Base-by-base conservation (phyloP, 441 rosid species). In the Populus hybrid region DNA sequence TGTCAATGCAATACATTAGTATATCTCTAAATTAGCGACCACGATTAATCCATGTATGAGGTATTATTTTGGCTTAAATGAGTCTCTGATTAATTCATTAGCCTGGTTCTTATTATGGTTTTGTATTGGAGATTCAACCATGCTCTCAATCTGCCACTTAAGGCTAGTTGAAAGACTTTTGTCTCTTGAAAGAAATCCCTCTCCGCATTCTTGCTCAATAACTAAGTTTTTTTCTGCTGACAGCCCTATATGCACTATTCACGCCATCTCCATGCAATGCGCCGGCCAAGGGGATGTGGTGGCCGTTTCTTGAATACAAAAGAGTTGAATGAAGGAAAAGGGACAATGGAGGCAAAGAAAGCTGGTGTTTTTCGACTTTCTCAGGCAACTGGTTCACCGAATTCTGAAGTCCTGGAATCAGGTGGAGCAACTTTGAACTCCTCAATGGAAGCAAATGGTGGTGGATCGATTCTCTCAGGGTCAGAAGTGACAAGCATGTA, bases 171-270 rank as follows among this genome's bases (percentile, higher is more conserved):
- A 14, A 50, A 5, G 20, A 50, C 57, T 38, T 12, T 38, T 5
- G 20, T 50, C 57, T 46, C 57, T 50, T 50, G 54, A 42, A 42
- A 42, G 54, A 42, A 42, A 7, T n/a, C 67, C 67, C 11, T 24
- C 67, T 63, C 67, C 67, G 1, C 67, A 63, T 7, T 23, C 38
- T 57, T 21, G 34, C 1, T 77, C 70, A 63, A 21, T 61, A 8
- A 76, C 20, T n/a, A 8, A 32, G 57, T 73, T 69, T 34, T 67
- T 80, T 69, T 67, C 83, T 26, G 86, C 73, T 74, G 59, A 38
- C 90, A 95, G 97, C 94, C 96, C 21, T 95, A 88, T 79, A 89
- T 88, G 96, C 99, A 95, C 73, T 77, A 89, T 32, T 95, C 97
- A 0, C 92, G 99, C 76, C 99, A 95, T 86, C 92, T 90, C 68